Evolutionary conservation across 2,329 filamentous ascomycete species (phyloP), one percentile per base, ranked within the genome.

Genomic region (Cladosporium colombiae): DNA sequence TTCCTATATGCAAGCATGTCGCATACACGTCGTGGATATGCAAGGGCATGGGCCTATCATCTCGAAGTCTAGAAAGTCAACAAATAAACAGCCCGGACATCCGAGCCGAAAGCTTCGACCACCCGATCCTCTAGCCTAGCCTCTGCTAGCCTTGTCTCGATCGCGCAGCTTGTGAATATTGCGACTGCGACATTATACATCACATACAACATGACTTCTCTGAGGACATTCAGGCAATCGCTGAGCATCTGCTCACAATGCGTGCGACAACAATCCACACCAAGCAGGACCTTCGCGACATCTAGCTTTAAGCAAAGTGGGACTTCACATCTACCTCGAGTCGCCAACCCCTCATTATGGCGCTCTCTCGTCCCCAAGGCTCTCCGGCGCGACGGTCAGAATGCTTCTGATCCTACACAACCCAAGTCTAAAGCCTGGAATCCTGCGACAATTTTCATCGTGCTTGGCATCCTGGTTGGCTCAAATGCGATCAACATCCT

Each of bases 401-500:
- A 55, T 29, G 23, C 35, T 21, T 60, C 63, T 14, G 55, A 49
- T n/a, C 31, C 57, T 23, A 50, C 52, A 21, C 44, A 60, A 40
- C 56, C 63, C 8, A 37, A 44, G 33, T 70, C 74, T 3, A 74
- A 77, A 69, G 76, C 75, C n/a, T 81, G 79, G 77, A 82, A 82
- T 23, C 84, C 93, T 27, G 84, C 85, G 1, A 84, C 92, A 18
- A 71, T 85, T 67, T 93, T 90, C 79, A 87, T 94, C 66, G 74
- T 86, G 66, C 76, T 88, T 2, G 83, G 91, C 6, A 82, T 93
- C 49, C 84, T 98, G 69, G 94, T 98, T 69, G 96, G 96, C 4
- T 97, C 92, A 68, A 96, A 97, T 84, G 91, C 94, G 16, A 97
- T 99, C 72, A 91, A 97, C 73, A 91, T 95, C 84, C 89, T 99